Evolutionary conservation across 371 early-diverging fungal genomes (phyloP).

Genomic region (Mortierella sp.): DNA sequence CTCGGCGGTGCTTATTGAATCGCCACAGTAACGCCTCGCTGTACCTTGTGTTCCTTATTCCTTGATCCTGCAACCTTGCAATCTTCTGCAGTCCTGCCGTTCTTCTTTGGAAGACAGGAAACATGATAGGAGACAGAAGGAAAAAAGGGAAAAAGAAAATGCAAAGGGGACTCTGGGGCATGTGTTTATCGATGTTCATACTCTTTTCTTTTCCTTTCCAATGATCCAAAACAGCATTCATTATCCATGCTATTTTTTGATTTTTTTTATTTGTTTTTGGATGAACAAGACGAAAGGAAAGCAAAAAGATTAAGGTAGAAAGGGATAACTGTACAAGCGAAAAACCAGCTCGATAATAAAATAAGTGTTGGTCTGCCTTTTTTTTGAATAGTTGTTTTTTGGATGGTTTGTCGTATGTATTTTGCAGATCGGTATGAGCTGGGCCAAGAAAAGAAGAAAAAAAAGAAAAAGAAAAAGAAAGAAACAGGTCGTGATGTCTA

Average conservation of each 20-base stretch:
- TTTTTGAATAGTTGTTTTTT: background rate
- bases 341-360: no score
- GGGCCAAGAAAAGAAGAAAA: no score
- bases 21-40: no score
- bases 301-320: background rate
- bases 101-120: background rate
- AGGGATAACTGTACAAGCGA: slow-evolving; percentile 10
- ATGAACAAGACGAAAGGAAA: background rate
- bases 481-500: background rate
- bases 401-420: background rate
- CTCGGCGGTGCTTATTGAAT: no score
- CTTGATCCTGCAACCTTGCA: no score
- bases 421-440: background rate
- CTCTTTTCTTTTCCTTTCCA: no score
- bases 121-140: background rate
- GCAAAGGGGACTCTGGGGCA: background rate
- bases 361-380: background rate
- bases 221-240: no score
- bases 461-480: background rate
- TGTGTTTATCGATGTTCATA: no score
- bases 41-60: no score
- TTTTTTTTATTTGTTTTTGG: background rate
- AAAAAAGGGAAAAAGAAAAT: background rate
- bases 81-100: background rate
- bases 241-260: no score